phyloP scores from a whole-genome alignment of 1,284 basidiomycete species.

The Malassezia yamatoensis region DNA sequence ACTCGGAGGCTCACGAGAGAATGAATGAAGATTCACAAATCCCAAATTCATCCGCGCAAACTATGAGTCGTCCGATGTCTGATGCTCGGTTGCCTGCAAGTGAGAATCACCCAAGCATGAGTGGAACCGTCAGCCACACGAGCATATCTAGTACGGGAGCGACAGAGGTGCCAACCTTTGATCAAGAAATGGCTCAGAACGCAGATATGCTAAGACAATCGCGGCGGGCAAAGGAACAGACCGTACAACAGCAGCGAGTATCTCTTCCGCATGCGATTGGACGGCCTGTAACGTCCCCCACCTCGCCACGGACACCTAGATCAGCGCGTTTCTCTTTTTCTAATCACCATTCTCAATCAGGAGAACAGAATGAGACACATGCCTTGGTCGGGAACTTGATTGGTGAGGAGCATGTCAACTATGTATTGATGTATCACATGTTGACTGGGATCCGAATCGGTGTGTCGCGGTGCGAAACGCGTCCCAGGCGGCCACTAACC shows the following conservation, averaged over 20 bases:
- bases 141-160: background rate
- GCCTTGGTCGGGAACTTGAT: slow-evolving; percentile 88
- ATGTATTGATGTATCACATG: slow-evolving; percentile 99
- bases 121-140: background rate
- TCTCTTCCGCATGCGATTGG: background rate
- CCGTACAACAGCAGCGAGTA: background rate
- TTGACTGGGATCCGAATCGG: slow-evolving; percentile 92
- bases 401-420: slow-evolving; percentile 93
- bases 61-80: too few relatives aligned
- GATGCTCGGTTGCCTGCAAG: too few relatives aligned
- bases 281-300: slow-evolving; percentile 5
- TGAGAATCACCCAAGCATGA: background rate
- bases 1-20: too few relatives aligned
- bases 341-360: slow-evolving; percentile 1
- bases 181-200: slow-evolving; percentile 42
- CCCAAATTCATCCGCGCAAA: too few relatives aligned
- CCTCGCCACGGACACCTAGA: slow-evolving; percentile 4
- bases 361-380: slow-evolving; percentile 1
- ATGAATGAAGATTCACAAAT: too few relatives aligned
- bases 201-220: slow-evolving; percentile 36
- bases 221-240: slow-evolving; percentile 35
- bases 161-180: slow-evolving; percentile 21
- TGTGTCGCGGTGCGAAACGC: slow-evolving; percentile 89
- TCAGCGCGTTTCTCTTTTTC: slow-evolving; percentile 11
- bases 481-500: slow-evolving; percentile 72